Evolutionary conservation across 257 asterid genomes (phyloP).

Genomic region (Solanum bulbocastanum): DNA sequence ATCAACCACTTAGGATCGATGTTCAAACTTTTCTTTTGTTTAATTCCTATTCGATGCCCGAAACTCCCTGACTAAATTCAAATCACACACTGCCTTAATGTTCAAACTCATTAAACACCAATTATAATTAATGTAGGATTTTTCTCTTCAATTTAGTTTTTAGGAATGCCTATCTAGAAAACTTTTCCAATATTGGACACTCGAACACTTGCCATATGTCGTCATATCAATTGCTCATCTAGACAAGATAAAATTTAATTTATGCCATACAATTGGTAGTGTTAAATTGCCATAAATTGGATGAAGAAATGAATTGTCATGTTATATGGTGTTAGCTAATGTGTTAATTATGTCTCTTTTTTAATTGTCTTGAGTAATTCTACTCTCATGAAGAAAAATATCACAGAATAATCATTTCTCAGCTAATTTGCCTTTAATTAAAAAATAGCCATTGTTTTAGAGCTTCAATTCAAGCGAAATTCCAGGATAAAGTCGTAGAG

Average conservation of each 20-base stretch:
- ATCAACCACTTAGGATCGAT: not conserved
- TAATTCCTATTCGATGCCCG: accelerated
- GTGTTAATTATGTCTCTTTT: not conserved
- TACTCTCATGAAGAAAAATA: not conserved
- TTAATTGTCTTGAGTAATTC: no score
- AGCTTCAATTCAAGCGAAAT: not conserved
- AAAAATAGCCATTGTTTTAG: no score
- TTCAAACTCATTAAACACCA: not conserved
- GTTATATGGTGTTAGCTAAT: not conserved
- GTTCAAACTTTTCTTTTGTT: not conserved
- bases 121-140: not conserved
- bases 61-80: no score
- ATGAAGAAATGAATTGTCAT: not conserved
- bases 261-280: not conserved
- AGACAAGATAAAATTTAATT: not conserved
- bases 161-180: no score
- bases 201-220: not conserved
- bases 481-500: not conserved
- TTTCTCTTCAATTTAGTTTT: no score
- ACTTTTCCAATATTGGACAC: no score
- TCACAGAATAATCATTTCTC: not conserved
- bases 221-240: not conserved
- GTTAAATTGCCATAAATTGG: no score
- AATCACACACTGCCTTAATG: no score
- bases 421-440: not conserved